These are phyloP conservation scores for Ceratonia siliqua DNA, from an alignment of 306 rosid species.

Conservation along the genomic window DNA sequence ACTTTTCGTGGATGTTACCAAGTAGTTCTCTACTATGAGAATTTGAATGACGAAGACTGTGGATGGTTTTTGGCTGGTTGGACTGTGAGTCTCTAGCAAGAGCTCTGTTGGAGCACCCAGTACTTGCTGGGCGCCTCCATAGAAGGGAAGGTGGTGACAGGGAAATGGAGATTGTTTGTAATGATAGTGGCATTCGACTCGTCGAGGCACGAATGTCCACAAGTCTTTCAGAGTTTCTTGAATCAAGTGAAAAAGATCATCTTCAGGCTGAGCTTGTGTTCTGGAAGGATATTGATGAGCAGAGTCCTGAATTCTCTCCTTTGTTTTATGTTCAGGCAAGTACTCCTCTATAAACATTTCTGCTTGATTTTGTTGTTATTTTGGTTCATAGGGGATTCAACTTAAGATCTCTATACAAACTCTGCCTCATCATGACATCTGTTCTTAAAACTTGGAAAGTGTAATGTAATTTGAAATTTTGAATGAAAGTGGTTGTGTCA, in stretches of 20 bases:
- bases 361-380: too few relatives aligned
- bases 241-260: conserved; percentile 3
- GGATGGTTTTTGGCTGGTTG: conserved; percentile 58
- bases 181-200: conserved; percentile 61
- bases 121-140: conserved; percentile 54
- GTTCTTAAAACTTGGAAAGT: too few relatives aligned
- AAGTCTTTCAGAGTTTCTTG: conserved; percentile 43
- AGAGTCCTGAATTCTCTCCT: conserved; percentile 54
- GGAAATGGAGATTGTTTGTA: conserved; percentile 39
- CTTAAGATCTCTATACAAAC: too few relatives aligned
- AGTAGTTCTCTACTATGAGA: conserved; percentile 45
- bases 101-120: conserved; percentile 45
- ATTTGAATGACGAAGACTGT: neutral
- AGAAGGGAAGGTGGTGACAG: neutral
- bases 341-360: neutral
- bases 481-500: neutral
- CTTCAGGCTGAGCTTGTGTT: conserved; percentile 58
- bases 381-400: too few relatives aligned
- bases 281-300: conserved; percentile 56
- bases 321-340: conserved; percentile 63
- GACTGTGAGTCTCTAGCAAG: conserved; percentile 52
- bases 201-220: conserved; percentile 35
- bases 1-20: conserved; percentile 44
- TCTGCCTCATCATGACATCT: too few relatives aligned
- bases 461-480: too few relatives aligned